These are phyloP conservation scores for Geotrichum citri-aurantii DNA, from an alignment of 1,139 yeast genomes.

Conservation along the genomic window DNA sequence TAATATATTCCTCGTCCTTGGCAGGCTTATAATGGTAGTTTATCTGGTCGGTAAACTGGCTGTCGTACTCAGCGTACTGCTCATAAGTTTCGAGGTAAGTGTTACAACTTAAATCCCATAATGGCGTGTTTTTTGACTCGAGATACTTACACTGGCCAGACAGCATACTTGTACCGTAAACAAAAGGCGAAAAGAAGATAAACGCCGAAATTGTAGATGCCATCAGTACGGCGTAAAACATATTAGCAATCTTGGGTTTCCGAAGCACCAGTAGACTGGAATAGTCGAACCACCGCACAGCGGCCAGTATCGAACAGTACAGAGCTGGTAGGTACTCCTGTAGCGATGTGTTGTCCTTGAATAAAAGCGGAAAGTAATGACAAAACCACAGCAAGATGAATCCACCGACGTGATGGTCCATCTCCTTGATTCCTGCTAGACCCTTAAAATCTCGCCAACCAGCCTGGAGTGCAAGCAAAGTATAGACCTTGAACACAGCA, in stretches of 20 bases:
- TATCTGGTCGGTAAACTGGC: slow-evolving; percentile 9
- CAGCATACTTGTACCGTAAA: slow-evolving; percentile 24
- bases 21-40: slow-evolving; percentile 14
- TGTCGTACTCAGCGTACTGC: slow-evolving; percentile 19
- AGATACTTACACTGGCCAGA: slow-evolving; percentile 24
- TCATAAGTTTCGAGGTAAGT: slow-evolving; percentile 18
- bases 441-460: slow-evolving; percentile 17
- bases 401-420: slow-evolving; percentile 29
- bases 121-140: slow-evolving; percentile 17
- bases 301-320: slow-evolving; percentile 26
- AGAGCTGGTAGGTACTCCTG: slow-evolving; percentile 28
- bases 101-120: slow-evolving; percentile 29
- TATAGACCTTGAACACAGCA: slow-evolving; percentile 23
- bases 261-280: slow-evolving; percentile 2
- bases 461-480: slow-evolving; percentile 23
- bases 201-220: slow-evolving; percentile 13
- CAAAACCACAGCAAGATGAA: slow-evolving; percentile 24
- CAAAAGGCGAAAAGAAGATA: slow-evolving; percentile 24
- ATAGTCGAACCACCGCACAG: slow-evolving; percentile 20
- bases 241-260: background rate
- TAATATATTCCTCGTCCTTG: slow-evolving; percentile 13
- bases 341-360: slow-evolving; percentile 17
- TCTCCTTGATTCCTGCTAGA: slow-evolving; percentile 16
- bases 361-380: slow-evolving; percentile 21
- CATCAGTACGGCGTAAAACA: slow-evolving; percentile 14